These are phyloP conservation scores for Pilatotrama ljubarskyi DNA, from an alignment of 768 basidiomycete genomes.

Conservation along the genomic window DNA sequence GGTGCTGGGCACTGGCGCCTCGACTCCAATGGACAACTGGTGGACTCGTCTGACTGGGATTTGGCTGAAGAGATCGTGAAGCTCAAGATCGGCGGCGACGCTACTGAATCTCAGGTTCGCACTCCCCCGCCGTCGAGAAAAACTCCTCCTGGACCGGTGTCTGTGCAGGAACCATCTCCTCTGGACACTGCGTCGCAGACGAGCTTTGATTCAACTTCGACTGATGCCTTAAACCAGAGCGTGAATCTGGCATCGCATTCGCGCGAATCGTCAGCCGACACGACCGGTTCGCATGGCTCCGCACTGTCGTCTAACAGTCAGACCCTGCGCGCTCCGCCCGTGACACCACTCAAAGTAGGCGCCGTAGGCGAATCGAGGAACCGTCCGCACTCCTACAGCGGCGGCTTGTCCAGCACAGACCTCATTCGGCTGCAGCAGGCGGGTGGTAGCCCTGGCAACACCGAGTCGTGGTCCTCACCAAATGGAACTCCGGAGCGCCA, in stretches of 20 bases:
- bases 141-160: constrained; percentile 49
- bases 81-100: constrained; percentile 67
- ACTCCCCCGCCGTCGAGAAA: constrained; percentile 71
- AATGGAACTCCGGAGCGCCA: constrained; percentile 33
- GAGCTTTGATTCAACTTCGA: constrained; percentile 68
- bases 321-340: constrained; percentile 49
- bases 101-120: constrained; percentile 52
- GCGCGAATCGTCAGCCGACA: constrained; percentile 82
- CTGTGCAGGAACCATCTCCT: constrained; percentile 66
- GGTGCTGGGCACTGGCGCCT: constrained; percentile 60
- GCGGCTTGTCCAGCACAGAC: constrained; percentile 72
- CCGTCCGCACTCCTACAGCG: constrained; percentile 80
- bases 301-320: constrained; percentile 51
- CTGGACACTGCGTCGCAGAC: constrained; percentile 71
- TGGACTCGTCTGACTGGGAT: constrained; percentile 69
- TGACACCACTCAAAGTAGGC: constrained; percentile 54
- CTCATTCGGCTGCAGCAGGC: constrained; percentile 74
- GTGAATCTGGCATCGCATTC: constrained; percentile 66
- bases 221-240: constrained; percentile 65
- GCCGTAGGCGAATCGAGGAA: constrained; percentile 63
- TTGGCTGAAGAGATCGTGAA: constrained; percentile 73
- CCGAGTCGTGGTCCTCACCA: constrained; percentile 30
- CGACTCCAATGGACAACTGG: constrained; percentile 61
- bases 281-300: constrained; percentile 61
- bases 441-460: constrained; percentile 39